Base-by-base conservation (phyloP, 140 eudicot species). In the Flaveria floridana region DNA sequence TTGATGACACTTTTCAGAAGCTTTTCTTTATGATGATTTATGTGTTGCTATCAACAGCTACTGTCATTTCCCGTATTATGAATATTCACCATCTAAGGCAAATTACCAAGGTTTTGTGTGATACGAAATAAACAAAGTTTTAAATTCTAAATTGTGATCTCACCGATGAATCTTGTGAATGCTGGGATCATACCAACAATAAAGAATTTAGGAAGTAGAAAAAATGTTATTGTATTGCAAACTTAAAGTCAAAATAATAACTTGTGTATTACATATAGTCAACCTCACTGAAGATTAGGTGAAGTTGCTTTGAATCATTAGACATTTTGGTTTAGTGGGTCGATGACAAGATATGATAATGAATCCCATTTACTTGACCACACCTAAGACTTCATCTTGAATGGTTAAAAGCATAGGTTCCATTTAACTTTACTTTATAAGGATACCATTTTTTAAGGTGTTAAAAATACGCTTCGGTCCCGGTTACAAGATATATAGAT, bases 401-500 rank as follows among this genome's bases (percentile, higher is more conserved):
- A 20, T 23, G 67, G 67, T 25, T 26, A 20, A 57, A 19, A 55
- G 26, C 62, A 55, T 18, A 55, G 62, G 62, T 55, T 18, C 2
- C 65, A 57, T 57, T 50, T n/a, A 15, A 15, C n/a, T 15, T 57
- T 57, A 21, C 30, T 57, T 57, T 57, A 57, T 21, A 28, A 0
- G 30, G 34, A 57, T 57, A 3, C 1, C 34, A 57, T 10, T 61
- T 51, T 63, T 63, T 63, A 13, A 2, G 19, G 21, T 28, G 68
- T 30, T 28, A 13, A 28, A 28, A 63, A 83, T 80, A 52, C 87
- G 87, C 58, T 85, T 91, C 55, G 59, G 85, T 91, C 46, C 86
- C 96, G 0, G 97, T 94, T 65, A 89, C 96, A 75, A 87, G 87
- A 56, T 89, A 91, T 80, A 87, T 84, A 62, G 44, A 64, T 77